Evolutionary conservation across 139 green algal species (phyloP), one percentile per base, ranked within the genome.

Genomic region (Chlorella sp.): DNA sequence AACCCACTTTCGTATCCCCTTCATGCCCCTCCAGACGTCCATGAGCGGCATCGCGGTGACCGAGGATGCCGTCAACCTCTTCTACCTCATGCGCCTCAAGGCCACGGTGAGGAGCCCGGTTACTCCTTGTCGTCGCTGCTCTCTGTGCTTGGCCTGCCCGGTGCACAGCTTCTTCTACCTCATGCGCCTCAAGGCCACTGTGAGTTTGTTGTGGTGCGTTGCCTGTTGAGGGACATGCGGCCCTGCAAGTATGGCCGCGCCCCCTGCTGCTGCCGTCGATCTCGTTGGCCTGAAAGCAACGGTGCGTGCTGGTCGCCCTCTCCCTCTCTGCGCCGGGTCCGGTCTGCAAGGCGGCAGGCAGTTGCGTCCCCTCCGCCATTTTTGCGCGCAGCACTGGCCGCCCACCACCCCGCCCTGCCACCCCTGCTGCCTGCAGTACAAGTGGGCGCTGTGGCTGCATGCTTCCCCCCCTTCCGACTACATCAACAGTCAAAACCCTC

Each of bases 1-100:
- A 54, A 54, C 46, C 8, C 46, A 54, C 11, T 34, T 48, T n/a
- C 2, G 0, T 54, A 26, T 73, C 30, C 54, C 1, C 38, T 36
- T 60, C 20, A 56, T 13, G 38, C 62, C 26, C 30, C 11, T 78
- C 43, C 88, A 97, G 93, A 94, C 88, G 24, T 98, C 95, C 40
- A 98, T 98, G 95, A 94, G 93, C 73, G 95, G 95, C 41, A 98
- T 98, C 76, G 72, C 73, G 14, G 85, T 98, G 7, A 87, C 85
- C 24, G 93, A 95, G 7, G 90, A 95, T 68, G 95, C 92, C n/a
- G 87, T 97, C 60, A 94, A 96, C 88, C 87, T 97, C 69, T 98
- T 93, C 87, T 97, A 96, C 80, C 89, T 93, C 78, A 96, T 98
- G 83, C 95, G 95, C 86, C 92, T 92, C 56, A 95, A 93, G 82